phyloP scores from a whole-genome alignment of 192 early-diverging fungal genomes.

The Allomyces arbusculus region DNA sequence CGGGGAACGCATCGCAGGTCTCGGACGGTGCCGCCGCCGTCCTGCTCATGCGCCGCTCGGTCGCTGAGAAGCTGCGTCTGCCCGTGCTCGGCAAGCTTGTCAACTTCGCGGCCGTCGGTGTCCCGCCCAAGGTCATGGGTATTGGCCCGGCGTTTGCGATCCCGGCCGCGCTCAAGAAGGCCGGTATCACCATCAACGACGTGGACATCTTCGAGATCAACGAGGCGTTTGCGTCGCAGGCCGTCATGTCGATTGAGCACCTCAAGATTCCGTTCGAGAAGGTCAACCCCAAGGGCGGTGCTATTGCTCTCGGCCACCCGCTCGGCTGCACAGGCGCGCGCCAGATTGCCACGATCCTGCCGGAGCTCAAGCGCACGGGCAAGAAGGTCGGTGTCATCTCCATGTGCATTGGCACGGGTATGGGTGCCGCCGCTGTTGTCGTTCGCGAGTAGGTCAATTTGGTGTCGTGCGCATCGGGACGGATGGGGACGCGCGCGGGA shows the following conservation, averaged over 20 bases:
- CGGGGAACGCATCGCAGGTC: conserved; percentile 93
- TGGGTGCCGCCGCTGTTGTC: conserved; percentile 77
- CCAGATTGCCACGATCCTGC: conserved; percentile 84
- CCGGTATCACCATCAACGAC: conserved; percentile 51
- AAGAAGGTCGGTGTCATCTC: conserved; percentile 68
- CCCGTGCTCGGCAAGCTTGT: conserved; percentile 73
- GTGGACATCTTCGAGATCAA: conserved; percentile 85
- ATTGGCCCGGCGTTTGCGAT: conserved; percentile 90
- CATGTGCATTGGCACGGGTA: conserved; percentile 83
- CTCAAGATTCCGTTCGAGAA: conserved; percentile 67
- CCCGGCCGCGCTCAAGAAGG: conserved; percentile 62
- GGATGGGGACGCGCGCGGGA: too few relatives aligned
- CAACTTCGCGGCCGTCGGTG: conserved; percentile 69
- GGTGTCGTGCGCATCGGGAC: neutral
- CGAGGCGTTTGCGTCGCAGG: conserved; percentile 96
- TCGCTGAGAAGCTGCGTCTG: conserved; percentile 66
- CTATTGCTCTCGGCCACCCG: conserved; percentile 94
- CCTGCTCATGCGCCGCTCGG: conserved; percentile 82
- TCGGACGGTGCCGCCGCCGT: conserved; percentile 94
- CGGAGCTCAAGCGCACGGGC: conserved; percentile 71
- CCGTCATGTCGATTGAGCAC: conserved; percentile 76
- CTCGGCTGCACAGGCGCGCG: conserved; percentile 83
- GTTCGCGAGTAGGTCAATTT: conserved; percentile 36
- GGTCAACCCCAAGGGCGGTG: conserved; percentile 97
- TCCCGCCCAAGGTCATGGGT: conserved; percentile 88